Conservation (phyloP, 805 yeast genomes). For the Maudiozyma bulderi region DNA sequence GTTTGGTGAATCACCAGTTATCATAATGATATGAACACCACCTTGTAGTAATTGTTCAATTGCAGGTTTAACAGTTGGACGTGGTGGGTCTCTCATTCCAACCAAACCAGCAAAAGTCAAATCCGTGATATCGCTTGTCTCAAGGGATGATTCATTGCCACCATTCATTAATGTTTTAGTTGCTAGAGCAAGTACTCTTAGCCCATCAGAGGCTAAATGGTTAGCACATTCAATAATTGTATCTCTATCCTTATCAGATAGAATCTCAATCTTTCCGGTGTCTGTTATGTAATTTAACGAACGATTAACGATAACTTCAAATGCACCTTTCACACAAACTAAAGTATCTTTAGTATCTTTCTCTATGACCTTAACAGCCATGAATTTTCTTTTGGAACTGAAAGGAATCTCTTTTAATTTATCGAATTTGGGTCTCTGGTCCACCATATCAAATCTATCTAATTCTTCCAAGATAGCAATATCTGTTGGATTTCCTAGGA, state of each 20-base stretch:
- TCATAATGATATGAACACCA: constrained; percentile 97
- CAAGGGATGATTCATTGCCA: constrained; percentile 21
- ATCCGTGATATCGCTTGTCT: constrained; percentile 40
- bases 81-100: constrained; percentile 97
- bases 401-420: constrained; percentile 75
- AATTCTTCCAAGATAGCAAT: constrained; percentile 77
- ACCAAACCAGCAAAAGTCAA: constrained; percentile 74
- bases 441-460: constrained; percentile 60
- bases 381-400: constrained; percentile 72
- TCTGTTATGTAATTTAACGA: constrained; percentile 50
- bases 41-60: constrained; percentile 72
- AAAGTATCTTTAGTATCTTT: constrained; percentile 49
- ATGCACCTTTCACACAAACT: constrained; percentile 82
- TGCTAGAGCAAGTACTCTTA: constrained; percentile 79
- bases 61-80: constrained; percentile 72
- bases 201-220: constrained; percentile 67
- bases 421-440: constrained; percentile 46
- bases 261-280: constrained; percentile 47
- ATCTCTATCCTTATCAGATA: constrained; percentile 41
- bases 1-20: constrained; percentile 86
- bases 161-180: constrained; percentile 30
- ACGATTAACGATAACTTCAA: constrained; percentile 56
- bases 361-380: constrained; percentile 54
- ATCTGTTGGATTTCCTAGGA: constrained; percentile 90
- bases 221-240: constrained; percentile 48